Base-by-base conservation (phyloP, 495 filamentous ascomycete genomes). In the Cudoniella acicularis region DNA sequence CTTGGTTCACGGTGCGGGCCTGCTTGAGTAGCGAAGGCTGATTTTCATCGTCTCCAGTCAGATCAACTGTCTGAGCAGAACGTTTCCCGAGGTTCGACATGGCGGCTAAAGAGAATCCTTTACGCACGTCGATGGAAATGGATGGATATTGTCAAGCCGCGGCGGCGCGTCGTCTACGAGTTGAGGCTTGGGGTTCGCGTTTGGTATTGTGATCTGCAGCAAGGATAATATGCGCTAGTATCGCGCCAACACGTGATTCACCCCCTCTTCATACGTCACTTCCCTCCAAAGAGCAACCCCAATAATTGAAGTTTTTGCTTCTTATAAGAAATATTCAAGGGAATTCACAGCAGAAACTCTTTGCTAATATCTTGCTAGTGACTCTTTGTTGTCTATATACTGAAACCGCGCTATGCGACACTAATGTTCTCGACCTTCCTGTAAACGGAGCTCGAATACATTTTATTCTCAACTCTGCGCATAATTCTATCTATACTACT, bases 31-130 rank as follows among this genome's bases (percentile, higher is more conserved):
- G 47, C 13, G 48, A 53, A 0, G 50, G n/a, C 0, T n/a, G 17
- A 43, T 62, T 54, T n/a, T 63, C 60, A 47, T 59, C 54, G 30
- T 52, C 56, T 2, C 57, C 55, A n/a, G 61, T 67, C 11, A 67
- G 47, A 40, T 62, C 61, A 27, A 67, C 41, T 20, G 6, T 26
- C 0, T 46, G 1, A 20, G 25, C 18, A 1, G 54, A 9, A 11
- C 61, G 64, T 45, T 67, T 67, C 24, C 54, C 26, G 42, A 41
- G 30, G 22, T 42, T 52, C 20, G 60, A 53, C 64, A 66, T 66
- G 43, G 22, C 23, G 49, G 9, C 25, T 26, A 46, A 46, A 46
- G 4, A 46, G 43, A 46, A 46, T 46, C 8, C 43, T 16, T 46
- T 21, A 46, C 17, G 43, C 43, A 46, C 13, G 43, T 46, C n/a